Evolutionary conservation across 495 filamentous ascomycete species (phyloP).

Genomic region (Cercophora newfieldiana): DNA sequence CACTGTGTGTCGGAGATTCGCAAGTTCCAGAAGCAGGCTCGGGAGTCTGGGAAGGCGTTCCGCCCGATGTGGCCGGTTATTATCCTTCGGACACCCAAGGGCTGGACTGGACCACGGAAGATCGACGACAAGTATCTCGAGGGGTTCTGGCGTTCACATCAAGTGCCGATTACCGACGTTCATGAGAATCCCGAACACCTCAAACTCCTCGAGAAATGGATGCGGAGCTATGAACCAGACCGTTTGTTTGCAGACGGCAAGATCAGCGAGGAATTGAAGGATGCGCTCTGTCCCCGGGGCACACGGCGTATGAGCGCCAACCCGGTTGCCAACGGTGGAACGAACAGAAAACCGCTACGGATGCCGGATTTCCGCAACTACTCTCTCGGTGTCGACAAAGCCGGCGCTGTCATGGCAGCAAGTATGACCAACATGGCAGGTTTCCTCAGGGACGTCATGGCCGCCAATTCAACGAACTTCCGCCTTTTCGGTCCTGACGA

Average conservation of each 20-base stretch:
- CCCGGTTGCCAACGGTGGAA: constrained; percentile 68
- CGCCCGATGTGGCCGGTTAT: constrained; percentile 73
- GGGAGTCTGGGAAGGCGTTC: constrained; percentile 63
- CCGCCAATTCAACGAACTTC: constrained; percentile 61
- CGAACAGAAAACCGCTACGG: constrained; percentile 59
- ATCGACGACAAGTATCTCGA: constrained; percentile 63
- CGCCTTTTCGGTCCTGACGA: constrained; percentile 74
- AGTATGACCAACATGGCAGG: constrained; percentile 66
- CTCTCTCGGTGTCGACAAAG: constrained; percentile 53
- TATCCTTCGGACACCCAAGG: constrained; percentile 68
- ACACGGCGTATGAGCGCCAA: constrained; percentile 69
- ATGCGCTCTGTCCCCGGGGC: constrained; percentile 41
- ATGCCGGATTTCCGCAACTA: constrained; percentile 67
- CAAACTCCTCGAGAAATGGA: constrained; percentile 66
- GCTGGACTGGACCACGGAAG: constrained; percentile 69
- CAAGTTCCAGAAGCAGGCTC: constrained; percentile 64
- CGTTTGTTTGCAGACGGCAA: constrained; percentile 62
- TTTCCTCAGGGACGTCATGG: constrained; percentile 63
- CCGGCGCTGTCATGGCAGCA: constrained; percentile 49
- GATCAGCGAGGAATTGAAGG: constrained; percentile 57
- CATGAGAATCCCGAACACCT: constrained; percentile 59
- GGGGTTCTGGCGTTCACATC: constrained; percentile 73
- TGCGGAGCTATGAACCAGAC: constrained; percentile 68
- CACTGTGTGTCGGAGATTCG: constrained; percentile 66
- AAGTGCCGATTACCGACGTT: constrained; percentile 68